Evolutionary conservation across 1,284 basidiomycete species (phyloP).

Genomic region (Ustilago xerochloae): DNA sequence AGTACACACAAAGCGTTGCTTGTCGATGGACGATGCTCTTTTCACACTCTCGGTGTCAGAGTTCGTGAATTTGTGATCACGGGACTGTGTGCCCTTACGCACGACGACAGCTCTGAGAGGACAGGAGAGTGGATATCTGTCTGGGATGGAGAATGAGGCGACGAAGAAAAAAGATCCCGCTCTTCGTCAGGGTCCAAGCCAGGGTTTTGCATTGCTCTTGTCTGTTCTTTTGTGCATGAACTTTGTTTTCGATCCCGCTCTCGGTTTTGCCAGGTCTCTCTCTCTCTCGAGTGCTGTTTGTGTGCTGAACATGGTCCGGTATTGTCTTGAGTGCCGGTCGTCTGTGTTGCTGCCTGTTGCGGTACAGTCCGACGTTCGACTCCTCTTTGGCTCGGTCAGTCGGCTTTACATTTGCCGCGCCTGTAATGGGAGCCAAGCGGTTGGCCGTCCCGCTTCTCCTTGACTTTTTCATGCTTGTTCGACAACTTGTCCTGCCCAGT

Average conservation of each 20-base stretch:
- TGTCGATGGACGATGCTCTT: background rate
- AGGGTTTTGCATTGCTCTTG: slow-evolving; percentile 10
- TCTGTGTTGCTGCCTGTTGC: background rate
- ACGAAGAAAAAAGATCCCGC: background rate
- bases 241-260: slow-evolving; percentile 7
- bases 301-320: background rate
- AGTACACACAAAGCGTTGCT: background rate
- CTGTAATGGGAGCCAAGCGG: background rate
- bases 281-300: background rate
- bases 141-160: slow-evolving; percentile 4
- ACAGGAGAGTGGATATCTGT: no score
- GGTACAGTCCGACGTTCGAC: background rate
- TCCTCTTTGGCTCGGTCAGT: background rate
- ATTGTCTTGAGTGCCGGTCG: background rate
- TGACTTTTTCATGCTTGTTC: background rate
- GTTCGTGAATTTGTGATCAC: no score
- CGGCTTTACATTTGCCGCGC: background rate
- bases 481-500: background rate
- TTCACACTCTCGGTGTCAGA: no score
- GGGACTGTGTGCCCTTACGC: no score
- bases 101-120: no score
- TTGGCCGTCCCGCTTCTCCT: slow-evolving; percentile 4
- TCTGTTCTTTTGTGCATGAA: background rate
- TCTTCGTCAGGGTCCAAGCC: slow-evolving; percentile 22
- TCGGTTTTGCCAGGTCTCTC: background rate